Percentiles rank a stretch among this genome's conserved stretches.
phyloP scores from a whole-genome alignment of 306 rosid genomes.

The Lagenaria siceraria region DNA sequence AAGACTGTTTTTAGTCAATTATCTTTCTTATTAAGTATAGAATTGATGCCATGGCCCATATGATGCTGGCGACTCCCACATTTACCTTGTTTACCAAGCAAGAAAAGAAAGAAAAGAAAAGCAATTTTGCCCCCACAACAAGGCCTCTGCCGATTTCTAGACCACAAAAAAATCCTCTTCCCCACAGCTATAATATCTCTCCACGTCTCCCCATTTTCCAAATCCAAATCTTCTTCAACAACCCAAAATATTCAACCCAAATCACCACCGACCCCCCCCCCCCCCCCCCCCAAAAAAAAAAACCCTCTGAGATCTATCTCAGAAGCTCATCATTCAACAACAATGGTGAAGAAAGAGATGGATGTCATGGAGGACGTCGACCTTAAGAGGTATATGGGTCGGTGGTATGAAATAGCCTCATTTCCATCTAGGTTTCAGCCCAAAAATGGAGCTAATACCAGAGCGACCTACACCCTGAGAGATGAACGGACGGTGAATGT shows the following conservation, averaged over 20 bases:
- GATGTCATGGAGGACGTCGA: constrained; percentile 49
- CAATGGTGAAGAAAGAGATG: constrained; percentile 56
- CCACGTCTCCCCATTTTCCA: neutral
- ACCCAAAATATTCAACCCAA: neutral
- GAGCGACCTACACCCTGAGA: constrained; percentile 72
- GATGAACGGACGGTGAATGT: constrained; percentile 57
- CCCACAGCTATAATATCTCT: neutral
- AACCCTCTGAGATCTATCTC: neutral
- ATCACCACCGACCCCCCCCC: neutral
- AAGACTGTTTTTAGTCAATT: neutral
- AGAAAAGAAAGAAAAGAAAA: neutral
- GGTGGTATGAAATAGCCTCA: constrained; percentile 93
- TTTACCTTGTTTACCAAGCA: neutral
- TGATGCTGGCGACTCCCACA: neutral
- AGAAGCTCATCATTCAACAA: neutral
- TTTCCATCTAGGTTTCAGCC: constrained; percentile 71
- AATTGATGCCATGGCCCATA: neutral
- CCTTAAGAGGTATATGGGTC: constrained; percentile 62
- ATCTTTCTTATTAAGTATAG: neutral
- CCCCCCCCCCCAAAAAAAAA: neutral
- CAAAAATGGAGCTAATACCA: constrained; percentile 46
- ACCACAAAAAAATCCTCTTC: neutral
- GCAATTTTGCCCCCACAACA: neutral
- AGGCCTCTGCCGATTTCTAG: neutral
- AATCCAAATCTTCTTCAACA: neutral